phyloP scores from a whole-genome alignment of 2,329 filamentous ascomycete genomes.

The Dactylellina cionopaga region DNA sequence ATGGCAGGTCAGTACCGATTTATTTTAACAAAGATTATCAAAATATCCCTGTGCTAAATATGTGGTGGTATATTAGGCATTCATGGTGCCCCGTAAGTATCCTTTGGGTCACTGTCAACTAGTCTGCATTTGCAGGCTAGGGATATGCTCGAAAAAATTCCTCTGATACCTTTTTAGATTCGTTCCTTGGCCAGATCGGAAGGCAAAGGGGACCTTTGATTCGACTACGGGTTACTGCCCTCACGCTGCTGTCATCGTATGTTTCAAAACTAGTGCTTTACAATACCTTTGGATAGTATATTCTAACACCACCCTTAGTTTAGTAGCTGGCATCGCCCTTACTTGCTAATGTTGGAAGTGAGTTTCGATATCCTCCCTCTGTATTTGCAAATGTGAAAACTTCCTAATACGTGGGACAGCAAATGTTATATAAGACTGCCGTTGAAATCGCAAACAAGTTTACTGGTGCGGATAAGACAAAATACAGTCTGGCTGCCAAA shows the following conservation, averaged over 20 bases:
- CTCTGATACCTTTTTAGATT: too few species aligned
- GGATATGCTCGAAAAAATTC: neutral
- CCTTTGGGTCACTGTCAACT: too few species aligned
- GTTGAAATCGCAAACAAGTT: slow-evolving; percentile 47
- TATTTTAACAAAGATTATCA: neutral
- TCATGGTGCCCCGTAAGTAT: slow-evolving; percentile 37
- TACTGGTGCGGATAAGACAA: slow-evolving; percentile 43
- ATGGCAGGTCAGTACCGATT: neutral
- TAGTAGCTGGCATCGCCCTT: slow-evolving; percentile 58
- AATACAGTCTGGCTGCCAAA: slow-evolving; percentile 52
- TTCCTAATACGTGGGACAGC: slow-evolving; percentile 28
- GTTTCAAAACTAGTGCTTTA: neutral
- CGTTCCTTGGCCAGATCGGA: slow-evolving; percentile 19
- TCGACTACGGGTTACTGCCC: slow-evolving; percentile 21
- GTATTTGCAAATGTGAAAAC: neutral
- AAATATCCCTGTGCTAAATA: neutral
- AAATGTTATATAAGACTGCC: slow-evolving; percentile 38
- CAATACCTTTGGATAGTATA: neutral
- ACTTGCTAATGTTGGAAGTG: slow-evolving; percentile 57
- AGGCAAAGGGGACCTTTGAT: neutral
- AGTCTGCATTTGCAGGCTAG: too few species aligned
- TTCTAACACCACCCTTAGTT: slow-evolving; percentile 37
- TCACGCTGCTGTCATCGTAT: slow-evolving; percentile 33
- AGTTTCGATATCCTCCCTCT: neutral
- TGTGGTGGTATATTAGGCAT: slow-evolving; percentile 7